Evolutionary conservation across 352 stramenopile genomes (phyloP).

Genomic region (Phytophthora sansomeana): DNA sequence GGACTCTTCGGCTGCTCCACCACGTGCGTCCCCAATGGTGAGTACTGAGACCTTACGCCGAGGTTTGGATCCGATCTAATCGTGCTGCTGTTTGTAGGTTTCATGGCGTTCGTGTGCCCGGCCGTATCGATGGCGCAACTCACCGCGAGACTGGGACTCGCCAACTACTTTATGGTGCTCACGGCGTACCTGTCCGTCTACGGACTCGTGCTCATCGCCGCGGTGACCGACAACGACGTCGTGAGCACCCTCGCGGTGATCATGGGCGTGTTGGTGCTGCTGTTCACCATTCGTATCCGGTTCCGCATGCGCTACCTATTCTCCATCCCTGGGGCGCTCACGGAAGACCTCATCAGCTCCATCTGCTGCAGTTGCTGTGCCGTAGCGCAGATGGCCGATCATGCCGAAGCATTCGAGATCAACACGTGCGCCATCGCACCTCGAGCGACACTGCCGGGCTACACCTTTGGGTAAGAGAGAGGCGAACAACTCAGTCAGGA

Average conservation of each 20-base stretch:
- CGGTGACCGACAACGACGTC: slow-evolving; percentile 33
- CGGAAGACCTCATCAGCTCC: slow-evolving; percentile 46
- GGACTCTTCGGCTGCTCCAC: slow-evolving; percentile 44
- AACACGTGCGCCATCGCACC: slow-evolving; percentile 38
- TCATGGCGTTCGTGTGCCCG: slow-evolving; percentile 50
- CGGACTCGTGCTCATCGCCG: slow-evolving; percentile 42
- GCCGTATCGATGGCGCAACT: slow-evolving; percentile 62
- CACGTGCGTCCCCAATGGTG: slow-evolving; percentile 49
- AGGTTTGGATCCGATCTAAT: slow-evolving; percentile 3
- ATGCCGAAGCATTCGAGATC: slow-evolving; percentile 53
- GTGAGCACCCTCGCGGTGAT: slow-evolving; percentile 48
- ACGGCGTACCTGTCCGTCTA: slow-evolving; percentile 41
- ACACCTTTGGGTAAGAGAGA: slow-evolving; percentile 52
- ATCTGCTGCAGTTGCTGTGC: slow-evolving; percentile 53
- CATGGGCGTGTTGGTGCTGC: slow-evolving; percentile 30
- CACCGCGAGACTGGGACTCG: slow-evolving; percentile 48
- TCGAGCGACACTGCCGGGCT: slow-evolving; percentile 50
- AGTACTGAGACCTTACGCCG: not conserved
- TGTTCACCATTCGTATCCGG: slow-evolving; percentile 55
- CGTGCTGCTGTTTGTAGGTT: slow-evolving; percentile 10
- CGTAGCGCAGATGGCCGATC: slow-evolving; percentile 60
- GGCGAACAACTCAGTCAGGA: not conserved
- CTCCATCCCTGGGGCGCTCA: slow-evolving; percentile 50
- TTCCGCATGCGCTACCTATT: slow-evolving; percentile 66
- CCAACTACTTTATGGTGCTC: slow-evolving; percentile 49